Evolutionary conservation across 495 filamentous ascomycete species (phyloP).

Genomic region (Penicillium goetzii): DNA sequence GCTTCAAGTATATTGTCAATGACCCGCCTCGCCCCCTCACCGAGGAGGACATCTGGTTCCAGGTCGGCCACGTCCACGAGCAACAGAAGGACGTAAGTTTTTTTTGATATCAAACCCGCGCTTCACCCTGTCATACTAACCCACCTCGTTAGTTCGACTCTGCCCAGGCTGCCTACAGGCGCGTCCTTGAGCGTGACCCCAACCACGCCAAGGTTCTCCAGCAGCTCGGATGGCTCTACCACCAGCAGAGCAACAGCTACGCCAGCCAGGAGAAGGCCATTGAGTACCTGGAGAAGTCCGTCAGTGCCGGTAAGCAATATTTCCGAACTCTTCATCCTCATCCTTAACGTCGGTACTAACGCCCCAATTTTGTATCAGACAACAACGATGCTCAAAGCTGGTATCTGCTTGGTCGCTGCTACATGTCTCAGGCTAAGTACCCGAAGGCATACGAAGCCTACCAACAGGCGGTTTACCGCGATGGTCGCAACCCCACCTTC

Average conservation of each 20-base stretch:
- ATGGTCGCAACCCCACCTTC: conserved; percentile 97
- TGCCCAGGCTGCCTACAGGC: conserved; percentile 87
- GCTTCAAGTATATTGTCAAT: conserved; percentile 96
- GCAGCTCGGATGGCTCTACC: conserved; percentile 96
- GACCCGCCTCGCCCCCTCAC: conserved; percentile 92
- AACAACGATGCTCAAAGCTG: conserved; percentile 96
- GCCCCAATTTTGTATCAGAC: conserved; percentile 53
- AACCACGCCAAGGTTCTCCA: conserved; percentile 98
- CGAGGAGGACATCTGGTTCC: conserved; percentile 99
- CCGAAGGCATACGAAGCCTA: conserved; percentile 99
- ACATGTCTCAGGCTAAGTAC: conserved; percentile 99
- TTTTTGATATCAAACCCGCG: not conserved
- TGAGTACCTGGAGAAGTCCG: conserved; percentile 96
- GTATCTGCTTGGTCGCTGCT: conserved; percentile 97
- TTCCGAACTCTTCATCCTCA: not conserved
- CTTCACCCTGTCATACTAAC: not conserved
- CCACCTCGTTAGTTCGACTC: conserved; percentile 71
- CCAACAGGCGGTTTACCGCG: conserved; percentile 97
- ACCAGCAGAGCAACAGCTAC: conserved; percentile 90
- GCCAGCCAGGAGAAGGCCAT: conserved; percentile 93
- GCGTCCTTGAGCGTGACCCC: conserved; percentile 92
- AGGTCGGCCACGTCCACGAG: conserved; percentile 98
- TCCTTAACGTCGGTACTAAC: conserved; percentile 8
- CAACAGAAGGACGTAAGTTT: conserved; percentile 94
- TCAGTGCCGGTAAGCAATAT: conserved; percentile 74